phyloP scores from a whole-genome alignment of 352 stramenopile species.

The Pythium insidiosum region DNA sequence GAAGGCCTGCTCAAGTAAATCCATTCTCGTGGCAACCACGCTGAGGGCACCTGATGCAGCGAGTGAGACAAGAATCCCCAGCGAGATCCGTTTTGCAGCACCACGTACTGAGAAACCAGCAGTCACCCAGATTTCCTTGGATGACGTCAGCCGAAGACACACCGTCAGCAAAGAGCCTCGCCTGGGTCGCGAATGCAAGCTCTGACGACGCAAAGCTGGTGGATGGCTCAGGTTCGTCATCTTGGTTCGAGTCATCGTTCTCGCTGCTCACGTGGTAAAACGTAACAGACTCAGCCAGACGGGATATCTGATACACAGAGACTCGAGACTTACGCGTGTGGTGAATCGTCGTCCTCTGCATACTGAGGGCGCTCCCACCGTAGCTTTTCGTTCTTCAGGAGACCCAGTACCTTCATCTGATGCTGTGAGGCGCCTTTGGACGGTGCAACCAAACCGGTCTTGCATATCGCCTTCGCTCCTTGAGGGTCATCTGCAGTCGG shows the following conservation, averaged over 20 bases:
- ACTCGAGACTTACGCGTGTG: no score
- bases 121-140: constrained; percentile 87
- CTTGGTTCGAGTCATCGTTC: constrained; percentile 20
- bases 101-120: constrained; percentile 86
- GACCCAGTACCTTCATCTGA: constrained; percentile 57
- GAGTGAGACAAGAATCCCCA: neutral
- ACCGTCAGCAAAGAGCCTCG: constrained; percentile 69
- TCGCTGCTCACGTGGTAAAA: constrained; percentile 15
- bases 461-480: constrained; percentile 63
- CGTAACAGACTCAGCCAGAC: neutral
- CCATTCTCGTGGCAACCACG: constrained; percentile 74
- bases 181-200: constrained; percentile 46
- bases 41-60: constrained; percentile 58
- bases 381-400: constrained; percentile 70
- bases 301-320: neutral
- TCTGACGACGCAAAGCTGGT: constrained; percentile 18
- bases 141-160: constrained; percentile 80
- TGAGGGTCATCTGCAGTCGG: constrained; percentile 40
- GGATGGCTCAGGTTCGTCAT: constrained; percentile 17
- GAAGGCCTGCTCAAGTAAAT: constrained; percentile 78
- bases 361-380: constrained; percentile 76
- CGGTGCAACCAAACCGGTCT: constrained; percentile 29
- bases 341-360: constrained; percentile 24
- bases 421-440: constrained; percentile 72
- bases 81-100: neutral